Base-by-base conservation (phyloP, 495 filamentous ascomycete genomes). In the Hyaloscypha hepaticicola region DNA sequence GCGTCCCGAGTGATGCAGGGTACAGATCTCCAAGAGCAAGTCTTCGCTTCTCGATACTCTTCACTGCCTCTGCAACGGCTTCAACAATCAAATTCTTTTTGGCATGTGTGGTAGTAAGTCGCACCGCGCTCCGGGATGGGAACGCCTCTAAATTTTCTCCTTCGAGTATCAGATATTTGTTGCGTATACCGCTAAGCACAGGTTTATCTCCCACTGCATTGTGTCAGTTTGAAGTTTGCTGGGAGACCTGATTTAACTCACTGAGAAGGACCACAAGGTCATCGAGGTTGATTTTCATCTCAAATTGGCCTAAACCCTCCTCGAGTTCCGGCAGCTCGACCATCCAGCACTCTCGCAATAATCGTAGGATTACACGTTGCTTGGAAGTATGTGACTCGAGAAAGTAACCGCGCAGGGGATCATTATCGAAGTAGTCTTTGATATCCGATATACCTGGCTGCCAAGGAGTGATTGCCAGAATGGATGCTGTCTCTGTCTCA, bases 391-490 rank as follows among this genome's bases (percentile, higher is more conserved):
- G 64, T 1, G 67, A 69, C n/a, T 63, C 53, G 26, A 70, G 9
- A 26, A 45, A 59, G 55, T 73, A 73, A 1, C 71, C 71, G 48
- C 69, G 34, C 1, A 71, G 29, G 25, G 63, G 59, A 38, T 61
- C 49, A 16, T 60, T 58, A 25, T 69, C 69, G 27, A 72, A 69
- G 5, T 29, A 60, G 27, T 48, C 69, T 58, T 24, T 53, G 22
- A 57, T 29, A 61, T 79, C 66, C 5, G 77, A 77, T 70, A 80
- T 72, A 51, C 49, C 67, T 60, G 38, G 75, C 60, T 14, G 68
- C 82, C 31, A 81, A 65, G 62, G 60, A 69, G 64, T 75, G 60
- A 61, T 78, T 16, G 80, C 12, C 53, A 60, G 6, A 57, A 56
- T 59, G 68, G 70, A n/a, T 50, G 55, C 31, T 61, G 60, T 27